A percentile compares a stretch with the other conserved stretches of the same genome.
These are phyloP conservation scores for Carex parvula DNA, from an alignment of 176 grass and related monocot species.

Conservation along the genomic window DNA sequence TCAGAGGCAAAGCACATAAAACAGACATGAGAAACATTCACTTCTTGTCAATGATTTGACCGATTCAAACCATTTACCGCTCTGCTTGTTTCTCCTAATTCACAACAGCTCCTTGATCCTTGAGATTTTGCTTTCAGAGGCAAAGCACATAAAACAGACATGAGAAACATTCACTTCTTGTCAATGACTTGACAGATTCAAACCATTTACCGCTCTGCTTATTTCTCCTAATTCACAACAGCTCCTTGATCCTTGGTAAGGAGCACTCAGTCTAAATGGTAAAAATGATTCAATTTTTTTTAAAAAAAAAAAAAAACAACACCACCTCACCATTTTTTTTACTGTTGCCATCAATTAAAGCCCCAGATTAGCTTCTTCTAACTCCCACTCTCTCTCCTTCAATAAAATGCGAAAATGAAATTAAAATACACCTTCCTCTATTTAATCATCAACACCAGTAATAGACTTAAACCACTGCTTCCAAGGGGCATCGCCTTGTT, in stretches of 20 bases:
- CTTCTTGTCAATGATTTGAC: not conserved
- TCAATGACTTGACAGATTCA: not conserved
- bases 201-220: constrained; percentile 11
- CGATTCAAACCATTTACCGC: constrained; percentile 1
- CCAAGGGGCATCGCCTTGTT: constrained; percentile 85
- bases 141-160: not conserved
- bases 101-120: not conserved
- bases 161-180: constrained; percentile 3
- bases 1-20: not conserved
- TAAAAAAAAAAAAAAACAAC: not conserved
- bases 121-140: not conserved
- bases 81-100: not conserved
- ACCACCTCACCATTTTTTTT: not conserved
- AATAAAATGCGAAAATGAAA: constrained; percentile 9
- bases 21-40: not conserved
- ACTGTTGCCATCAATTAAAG: not conserved
- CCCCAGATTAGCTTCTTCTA: not conserved
- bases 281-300: not conserved
- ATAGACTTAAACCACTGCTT: constrained; percentile 70
- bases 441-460: constrained; percentile 47
- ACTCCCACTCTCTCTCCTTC: not conserved
- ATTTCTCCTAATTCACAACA: not conserved
- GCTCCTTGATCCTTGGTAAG: not conserved
- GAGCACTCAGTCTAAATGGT: not conserved
- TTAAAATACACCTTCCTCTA: constrained; percentile 37